These are phyloP conservation scores for Erysimum pusillum DNA, from an alignment of 441 rosid species.

Conservation along the genomic window DNA sequence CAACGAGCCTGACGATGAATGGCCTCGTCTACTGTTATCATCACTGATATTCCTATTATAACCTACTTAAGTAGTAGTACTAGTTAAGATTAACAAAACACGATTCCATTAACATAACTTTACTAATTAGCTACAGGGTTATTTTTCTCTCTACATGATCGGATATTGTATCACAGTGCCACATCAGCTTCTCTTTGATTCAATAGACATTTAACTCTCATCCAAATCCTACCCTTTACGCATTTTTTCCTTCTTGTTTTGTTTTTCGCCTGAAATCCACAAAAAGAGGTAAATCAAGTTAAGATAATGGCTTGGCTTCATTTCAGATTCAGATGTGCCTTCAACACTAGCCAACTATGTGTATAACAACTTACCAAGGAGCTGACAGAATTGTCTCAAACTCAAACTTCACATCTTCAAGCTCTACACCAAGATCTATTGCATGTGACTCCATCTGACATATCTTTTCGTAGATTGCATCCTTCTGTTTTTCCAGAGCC, in stretches of 20 bases:
- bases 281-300: background rate
- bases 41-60: no score
- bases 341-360: no score
- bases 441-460: background rate
- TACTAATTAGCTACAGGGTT: no score
- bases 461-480: background rate
- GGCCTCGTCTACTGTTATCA: no score
- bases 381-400: background rate
- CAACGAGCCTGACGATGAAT: constrained; percentile 3
- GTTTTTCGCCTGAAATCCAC: background rate
- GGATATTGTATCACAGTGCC: background rate
- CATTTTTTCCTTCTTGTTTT: background rate
- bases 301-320: background rate
- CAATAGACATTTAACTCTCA: no score
- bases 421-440: background rate
- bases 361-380: background rate
- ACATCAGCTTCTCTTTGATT: background rate
- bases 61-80: no score
- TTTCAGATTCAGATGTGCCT: no score
- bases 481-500: background rate
- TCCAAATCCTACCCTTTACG: background rate
- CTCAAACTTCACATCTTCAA: constrained; percentile 8
- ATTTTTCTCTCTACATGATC: no score
- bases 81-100: background rate
- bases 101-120: background rate